These are phyloP conservation scores for Claviceps digitariae DNA, from an alignment of 2,329 filamentous ascomycete species.

Conservation along the genomic window DNA sequence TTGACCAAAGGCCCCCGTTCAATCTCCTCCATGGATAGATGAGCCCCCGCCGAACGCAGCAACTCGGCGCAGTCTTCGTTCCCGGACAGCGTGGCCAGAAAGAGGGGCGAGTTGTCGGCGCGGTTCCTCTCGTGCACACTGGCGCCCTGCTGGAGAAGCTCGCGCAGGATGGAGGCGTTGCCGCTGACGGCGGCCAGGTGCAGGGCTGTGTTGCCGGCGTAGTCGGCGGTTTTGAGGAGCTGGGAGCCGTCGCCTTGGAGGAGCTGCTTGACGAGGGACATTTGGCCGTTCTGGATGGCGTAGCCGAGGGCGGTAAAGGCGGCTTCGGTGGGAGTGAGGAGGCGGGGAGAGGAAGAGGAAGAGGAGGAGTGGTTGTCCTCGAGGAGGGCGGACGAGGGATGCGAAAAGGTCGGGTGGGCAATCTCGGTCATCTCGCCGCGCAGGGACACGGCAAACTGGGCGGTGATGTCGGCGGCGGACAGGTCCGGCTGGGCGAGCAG, in stretches of 20 bases:
- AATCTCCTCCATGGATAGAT: slow-evolving; percentile 33
- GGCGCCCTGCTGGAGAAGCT: slow-evolving; percentile 47
- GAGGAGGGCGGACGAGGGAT: slow-evolving; percentile 37
- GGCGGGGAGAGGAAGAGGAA: slow-evolving; percentile 20
- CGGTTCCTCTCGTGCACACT: slow-evolving; percentile 53
- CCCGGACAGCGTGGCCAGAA: slow-evolving; percentile 45
- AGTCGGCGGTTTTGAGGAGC: slow-evolving; percentile 64
- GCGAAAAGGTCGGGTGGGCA: slow-evolving; percentile 58
- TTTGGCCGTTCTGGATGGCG: slow-evolving; percentile 59
- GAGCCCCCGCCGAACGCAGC: slow-evolving; percentile 44
- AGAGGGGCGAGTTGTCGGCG: slow-evolving; percentile 53
- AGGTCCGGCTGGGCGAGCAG: slow-evolving; percentile 56
- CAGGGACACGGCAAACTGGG: slow-evolving; percentile 59
- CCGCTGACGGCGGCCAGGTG: slow-evolving; percentile 45
- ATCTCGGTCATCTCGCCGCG: slow-evolving; percentile 78
- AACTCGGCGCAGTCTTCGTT: slow-evolving; percentile 39
- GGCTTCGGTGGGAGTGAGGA: slow-evolving; percentile 37
- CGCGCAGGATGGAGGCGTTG: slow-evolving; percentile 39
- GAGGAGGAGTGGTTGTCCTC: slow-evolving; percentile 21
- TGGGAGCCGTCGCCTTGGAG: slow-evolving; percentile 50
- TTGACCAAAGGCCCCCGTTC: slow-evolving; percentile 14
- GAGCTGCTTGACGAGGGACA: slow-evolving; percentile 51
- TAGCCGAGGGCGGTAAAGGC: slow-evolving; percentile 70
- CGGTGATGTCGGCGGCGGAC: slow-evolving; percentile 51
- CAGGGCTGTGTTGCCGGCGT: slow-evolving; percentile 63